phyloP scores from a whole-genome alignment of 139 green algal genomes.

The Picochlorum sp. region DNA sequence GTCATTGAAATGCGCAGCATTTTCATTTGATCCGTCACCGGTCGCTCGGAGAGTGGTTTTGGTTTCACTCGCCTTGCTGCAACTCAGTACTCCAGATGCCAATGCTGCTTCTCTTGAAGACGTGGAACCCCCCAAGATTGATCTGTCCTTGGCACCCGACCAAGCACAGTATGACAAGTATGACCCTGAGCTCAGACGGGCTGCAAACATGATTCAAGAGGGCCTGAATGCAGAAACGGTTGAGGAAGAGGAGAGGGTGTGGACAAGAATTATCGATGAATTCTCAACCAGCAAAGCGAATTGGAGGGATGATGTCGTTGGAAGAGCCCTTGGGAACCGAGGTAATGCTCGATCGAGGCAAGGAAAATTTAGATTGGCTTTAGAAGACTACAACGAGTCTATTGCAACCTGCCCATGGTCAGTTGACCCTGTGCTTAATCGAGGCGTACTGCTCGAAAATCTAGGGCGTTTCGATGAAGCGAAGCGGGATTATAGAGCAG shows the following conservation, averaged over 20 bases:
- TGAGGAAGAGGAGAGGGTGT: constrained; percentile 60
- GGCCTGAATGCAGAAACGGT: constrained; percentile 60
- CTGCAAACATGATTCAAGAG: constrained; percentile 54
- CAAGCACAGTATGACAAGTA: constrained; percentile 54
- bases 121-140: neutral
- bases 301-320: constrained; percentile 78
- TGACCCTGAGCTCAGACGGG: constrained; percentile 55
- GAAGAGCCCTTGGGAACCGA: constrained; percentile 64
- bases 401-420: constrained; percentile 74
- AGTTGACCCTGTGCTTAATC: constrained; percentile 81
- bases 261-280: constrained; percentile 48
- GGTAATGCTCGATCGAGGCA: constrained; percentile 79
- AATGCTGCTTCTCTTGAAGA: too few species aligned
- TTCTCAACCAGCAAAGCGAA: constrained; percentile 28
- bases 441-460: constrained; percentile 62
- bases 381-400: constrained; percentile 68
- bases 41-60: too few species aligned
- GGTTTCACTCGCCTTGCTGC: too few species aligned
- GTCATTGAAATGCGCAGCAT: too few species aligned
- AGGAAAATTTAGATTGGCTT: constrained; percentile 50
- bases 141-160: neutral
- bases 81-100: too few species aligned
- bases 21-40: too few species aligned
- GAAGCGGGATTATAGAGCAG: constrained; percentile 61
- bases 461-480: constrained; percentile 66